Evolutionary conservation across 768 basidiomycete genomes (phyloP).

Genomic region (Boletus sensibilis): DNA sequence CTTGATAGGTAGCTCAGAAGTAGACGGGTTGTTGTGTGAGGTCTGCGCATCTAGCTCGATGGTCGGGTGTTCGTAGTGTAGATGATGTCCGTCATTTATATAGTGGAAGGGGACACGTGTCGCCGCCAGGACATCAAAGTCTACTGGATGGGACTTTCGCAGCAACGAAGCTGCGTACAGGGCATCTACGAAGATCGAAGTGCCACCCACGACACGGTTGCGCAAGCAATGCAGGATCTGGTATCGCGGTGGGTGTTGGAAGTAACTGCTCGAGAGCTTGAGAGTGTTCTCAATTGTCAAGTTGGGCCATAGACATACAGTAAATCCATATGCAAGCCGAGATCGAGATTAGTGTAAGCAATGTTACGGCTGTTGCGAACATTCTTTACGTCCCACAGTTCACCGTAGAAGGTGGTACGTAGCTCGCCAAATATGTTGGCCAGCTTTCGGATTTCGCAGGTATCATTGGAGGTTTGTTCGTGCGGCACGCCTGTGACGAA

Average conservation of each 20-base stretch:
- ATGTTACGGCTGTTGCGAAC: constrained; percentile 78
- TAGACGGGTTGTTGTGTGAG: constrained; percentile 4
- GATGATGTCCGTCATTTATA: constrained; percentile 84
- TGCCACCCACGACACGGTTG: constrained; percentile 80
- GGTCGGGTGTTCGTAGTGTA: constrained; percentile 69
- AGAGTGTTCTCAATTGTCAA: not conserved
- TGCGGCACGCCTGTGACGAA: constrained; percentile 73
- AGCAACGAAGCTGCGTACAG: constrained; percentile 61
- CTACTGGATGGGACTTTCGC: constrained; percentile 41
- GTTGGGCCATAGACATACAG: constrained; percentile 53
- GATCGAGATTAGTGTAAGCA: constrained; percentile 87
- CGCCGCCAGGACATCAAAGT: constrained; percentile 57
- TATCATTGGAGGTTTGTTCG: constrained; percentile 51
- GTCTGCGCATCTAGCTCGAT: constrained; percentile 54
- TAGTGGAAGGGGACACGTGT: constrained; percentile 87
- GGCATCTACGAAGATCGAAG: constrained; percentile 85
- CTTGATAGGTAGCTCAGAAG: constrained; percentile 38
- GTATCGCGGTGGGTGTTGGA: constrained; percentile 86
- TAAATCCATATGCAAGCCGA: constrained; percentile 92
- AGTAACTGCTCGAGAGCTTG: constrained; percentile 58
- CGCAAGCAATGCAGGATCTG: constrained; percentile 91
- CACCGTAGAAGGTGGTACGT: constrained; percentile 86
- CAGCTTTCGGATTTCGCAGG: constrained; percentile 67
- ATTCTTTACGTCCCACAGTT: constrained; percentile 85
- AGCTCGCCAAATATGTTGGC: constrained; percentile 72